Percentiles rank a stretch among this genome's conserved stretches.
Evolutionary conservation across 495 filamentous ascomycete species (phyloP).

Genomic region (Neurospora sublineolata): DNA sequence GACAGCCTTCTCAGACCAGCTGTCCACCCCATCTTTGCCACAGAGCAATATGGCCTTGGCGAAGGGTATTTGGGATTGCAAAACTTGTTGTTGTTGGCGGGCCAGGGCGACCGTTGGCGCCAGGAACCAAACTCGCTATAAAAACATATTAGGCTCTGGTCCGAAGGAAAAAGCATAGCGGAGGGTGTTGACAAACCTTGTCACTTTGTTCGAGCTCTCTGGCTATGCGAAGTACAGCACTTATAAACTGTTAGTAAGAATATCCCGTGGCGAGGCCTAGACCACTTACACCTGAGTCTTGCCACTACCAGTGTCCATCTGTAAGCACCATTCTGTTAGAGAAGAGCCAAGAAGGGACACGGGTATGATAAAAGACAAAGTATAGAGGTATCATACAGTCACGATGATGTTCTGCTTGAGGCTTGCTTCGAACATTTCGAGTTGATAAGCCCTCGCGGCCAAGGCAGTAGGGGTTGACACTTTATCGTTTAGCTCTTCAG

Average conservation of each 20-base stretch:
- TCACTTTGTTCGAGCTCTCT: conserved; percentile 55
- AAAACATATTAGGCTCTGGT: conserved; percentile 8
- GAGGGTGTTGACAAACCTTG: conserved; percentile 44
- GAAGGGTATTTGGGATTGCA: conserved; percentile 50
- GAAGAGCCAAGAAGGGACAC: background rate
- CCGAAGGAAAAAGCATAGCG: conserved; percentile 1
- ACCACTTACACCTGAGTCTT: conserved; percentile 80
- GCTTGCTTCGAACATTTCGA: conserved; percentile 83
- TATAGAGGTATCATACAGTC: conserved; percentile 39
- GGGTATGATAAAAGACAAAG: background rate
- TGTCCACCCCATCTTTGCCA: conserved; percentile 58
- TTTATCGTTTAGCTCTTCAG: conserved; percentile 3
- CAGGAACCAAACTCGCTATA: conserved; percentile 74
- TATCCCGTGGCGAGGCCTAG: background rate
- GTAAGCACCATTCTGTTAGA: background rate
- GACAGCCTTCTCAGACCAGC: conserved; percentile 57
- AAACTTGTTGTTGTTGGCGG: conserved; percentile 56
- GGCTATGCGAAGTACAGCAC: conserved; percentile 67
- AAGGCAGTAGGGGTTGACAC: conserved; percentile 15
- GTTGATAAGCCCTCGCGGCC: conserved; percentile 62
- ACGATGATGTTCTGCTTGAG: conserved; percentile 74
- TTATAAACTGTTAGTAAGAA: conserved; percentile 21
- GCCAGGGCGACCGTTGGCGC: conserved; percentile 67
- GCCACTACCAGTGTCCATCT: conserved; percentile 92
- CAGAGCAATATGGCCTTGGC: conserved; percentile 53